A percentile compares a stretch with the other conserved stretches of the same genome.
Evolutionary conservation across 1,139 yeast genomes (phyloP).

Genomic region (Yamadazyma sp.): DNA sequence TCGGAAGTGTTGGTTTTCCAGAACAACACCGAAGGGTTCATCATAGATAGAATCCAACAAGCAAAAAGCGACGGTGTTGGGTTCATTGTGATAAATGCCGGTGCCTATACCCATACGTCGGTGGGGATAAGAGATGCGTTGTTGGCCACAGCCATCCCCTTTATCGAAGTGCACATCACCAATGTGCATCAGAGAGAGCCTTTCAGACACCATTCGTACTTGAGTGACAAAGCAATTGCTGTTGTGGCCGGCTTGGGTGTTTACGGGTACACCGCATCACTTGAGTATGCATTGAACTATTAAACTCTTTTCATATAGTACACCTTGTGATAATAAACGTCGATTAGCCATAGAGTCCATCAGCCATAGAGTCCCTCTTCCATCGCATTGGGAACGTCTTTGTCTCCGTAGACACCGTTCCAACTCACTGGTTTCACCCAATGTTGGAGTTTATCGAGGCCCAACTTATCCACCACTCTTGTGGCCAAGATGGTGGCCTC

Average conservation of each 20-base stretch:
- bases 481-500: conserved; percentile 66
- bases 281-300: conserved; percentile 46
- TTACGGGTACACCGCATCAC: conserved; percentile 49
- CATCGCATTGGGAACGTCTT: conserved; percentile 61
- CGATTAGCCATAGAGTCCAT: conserved; percentile 3
- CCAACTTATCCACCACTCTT: conserved; percentile 30
- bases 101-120: conserved; percentile 53
- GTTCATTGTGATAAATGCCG: conserved; percentile 48
- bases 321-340: too few species aligned
- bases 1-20: conserved; percentile 36
- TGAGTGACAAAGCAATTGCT: conserved; percentile 50
- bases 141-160: conserved; percentile 48
- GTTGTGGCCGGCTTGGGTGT: conserved; percentile 50
- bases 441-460: conserved; percentile 31
- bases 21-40: conserved; percentile 48
- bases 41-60: conserved; percentile 47
- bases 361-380: conserved; percentile 78
- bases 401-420: conserved; percentile 81
- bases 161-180: conserved; percentile 49
- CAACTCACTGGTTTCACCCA: conserved; percentile 67
- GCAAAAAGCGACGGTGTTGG: conserved; percentile 42
- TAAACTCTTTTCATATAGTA: too few species aligned
- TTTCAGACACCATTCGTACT: conserved; percentile 49
- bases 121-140: conserved; percentile 52
- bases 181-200: conserved; percentile 52